Percentiles rank a stretch among this genome's conserved stretches.
Conservation (phyloP, 179 eudicot species). For the Gypsophila paniculata region DNA sequence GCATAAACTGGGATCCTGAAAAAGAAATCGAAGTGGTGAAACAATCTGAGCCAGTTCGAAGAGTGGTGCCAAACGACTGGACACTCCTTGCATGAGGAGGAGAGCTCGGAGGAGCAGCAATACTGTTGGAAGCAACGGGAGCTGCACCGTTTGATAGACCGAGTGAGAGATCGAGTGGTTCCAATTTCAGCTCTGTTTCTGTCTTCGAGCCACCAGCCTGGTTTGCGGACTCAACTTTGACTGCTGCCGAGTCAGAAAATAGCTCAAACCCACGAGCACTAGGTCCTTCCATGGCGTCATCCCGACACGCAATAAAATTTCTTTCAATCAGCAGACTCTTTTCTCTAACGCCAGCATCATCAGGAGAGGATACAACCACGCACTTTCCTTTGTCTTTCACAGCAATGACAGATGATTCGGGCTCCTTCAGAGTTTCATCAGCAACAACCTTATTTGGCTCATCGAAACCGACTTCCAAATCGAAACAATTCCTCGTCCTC, state of each 20-base stretch:
- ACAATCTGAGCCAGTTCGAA: constrained; percentile 76
- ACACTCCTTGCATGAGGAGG: constrained; percentile 78
- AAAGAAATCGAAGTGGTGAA: constrained; percentile 79
- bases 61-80: constrained; percentile 76
- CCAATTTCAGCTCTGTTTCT: constrained; percentile 54
- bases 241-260: constrained; percentile 56
- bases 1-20: constrained; percentile 79
- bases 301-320: constrained; percentile 36
- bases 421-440: constrained; percentile 32
- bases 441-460: constrained; percentile 30
- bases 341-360: constrained; percentile 34
- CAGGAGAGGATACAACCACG: constrained; percentile 46
- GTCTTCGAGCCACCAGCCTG: constrained; percentile 28
- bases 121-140: constrained; percentile 52
- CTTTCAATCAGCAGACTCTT: constrained; percentile 35
- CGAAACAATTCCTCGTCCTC: constrained; percentile 26
- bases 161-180: constrained; percentile 86
- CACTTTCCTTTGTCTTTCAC: constrained; percentile 79
- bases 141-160: constrained; percentile 70
- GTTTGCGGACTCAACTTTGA: constrained; percentile 42
- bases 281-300: constrained; percentile 59
- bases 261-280: constrained; percentile 74
- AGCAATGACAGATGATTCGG: constrained; percentile 25
- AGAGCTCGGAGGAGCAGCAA: constrained; percentile 63
- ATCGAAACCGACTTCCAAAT: constrained; percentile 39